Evolutionary conservation across 345 rosid species (phyloP).

Genomic region (Aegle marmelos): DNA sequence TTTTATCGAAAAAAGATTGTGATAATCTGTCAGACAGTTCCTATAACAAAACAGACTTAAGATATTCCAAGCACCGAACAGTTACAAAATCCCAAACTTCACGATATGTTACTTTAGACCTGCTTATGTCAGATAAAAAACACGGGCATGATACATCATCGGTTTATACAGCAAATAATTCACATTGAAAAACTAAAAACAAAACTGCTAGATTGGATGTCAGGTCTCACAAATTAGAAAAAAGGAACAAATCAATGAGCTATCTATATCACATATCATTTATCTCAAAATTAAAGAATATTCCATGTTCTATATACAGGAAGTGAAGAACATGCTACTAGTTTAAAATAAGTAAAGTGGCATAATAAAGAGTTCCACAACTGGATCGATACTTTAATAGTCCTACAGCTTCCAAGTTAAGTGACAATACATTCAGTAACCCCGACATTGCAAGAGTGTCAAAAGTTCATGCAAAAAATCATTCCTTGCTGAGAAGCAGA

Average conservation of each 20-base stretch:
- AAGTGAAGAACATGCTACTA: background rate
- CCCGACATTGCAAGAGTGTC: conserved; percentile 80
- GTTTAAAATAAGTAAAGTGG: background rate
- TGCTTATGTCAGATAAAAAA: background rate
- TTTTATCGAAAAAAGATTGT: background rate
- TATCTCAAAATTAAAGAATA: background rate
- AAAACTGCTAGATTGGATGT: background rate
- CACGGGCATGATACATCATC: background rate
- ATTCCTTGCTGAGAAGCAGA: conserved; percentile 50
- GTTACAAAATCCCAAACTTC: background rate
- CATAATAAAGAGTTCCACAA: background rate
- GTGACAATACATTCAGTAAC: conserved; percentile 70
- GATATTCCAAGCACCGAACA: background rate
- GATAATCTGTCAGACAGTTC: background rate
- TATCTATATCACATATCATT: background rate
- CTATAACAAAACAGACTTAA: background rate
- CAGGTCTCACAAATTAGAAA: background rate
- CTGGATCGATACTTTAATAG: background rate
- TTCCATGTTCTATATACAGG: background rate
- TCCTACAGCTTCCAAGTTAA: conserved; percentile 10
- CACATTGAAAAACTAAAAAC: background rate
- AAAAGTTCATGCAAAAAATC: conserved; percentile 49
- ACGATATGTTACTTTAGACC: background rate
- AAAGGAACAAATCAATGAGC: conserved; percentile 2
- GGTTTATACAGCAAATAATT: background rate